Conservation (phyloP, 306 rosid species). For the Lathyrus aphaca region DNA sequence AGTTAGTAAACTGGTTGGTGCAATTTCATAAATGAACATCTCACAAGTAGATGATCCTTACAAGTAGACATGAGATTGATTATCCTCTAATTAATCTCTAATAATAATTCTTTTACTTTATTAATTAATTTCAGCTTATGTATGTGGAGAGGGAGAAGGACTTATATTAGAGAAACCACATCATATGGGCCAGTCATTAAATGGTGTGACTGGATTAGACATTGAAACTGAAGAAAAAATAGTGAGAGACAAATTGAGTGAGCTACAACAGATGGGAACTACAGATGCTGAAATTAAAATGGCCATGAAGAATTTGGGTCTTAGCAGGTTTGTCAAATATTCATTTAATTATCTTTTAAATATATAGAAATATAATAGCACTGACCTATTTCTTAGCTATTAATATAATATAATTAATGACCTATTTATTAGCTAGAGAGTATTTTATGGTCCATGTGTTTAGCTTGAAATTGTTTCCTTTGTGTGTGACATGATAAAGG, state of each 20-base stretch:
- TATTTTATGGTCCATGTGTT: background rate
- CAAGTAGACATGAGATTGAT: too few species aligned
- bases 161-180: constrained; percentile 65
- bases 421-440: background rate
- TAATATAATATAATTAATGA: background rate
- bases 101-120: background rate
- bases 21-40: too few species aligned
- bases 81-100: too few species aligned
- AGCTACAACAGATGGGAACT: constrained; percentile 49
- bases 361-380: too few species aligned
- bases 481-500: background rate
- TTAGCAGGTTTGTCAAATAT: constrained; percentile 54
- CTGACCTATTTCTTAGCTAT: too few species aligned
- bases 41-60: too few species aligned
- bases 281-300: constrained; percentile 45
- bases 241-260: constrained; percentile 42
- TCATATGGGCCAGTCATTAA: constrained; percentile 66
- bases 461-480: background rate
- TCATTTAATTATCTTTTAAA: background rate
- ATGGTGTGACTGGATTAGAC: constrained; percentile 64
- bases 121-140: constrained; percentile 63
- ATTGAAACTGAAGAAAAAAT: constrained; percentile 55
- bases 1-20: too few species aligned
- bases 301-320: constrained; percentile 76
- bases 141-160: constrained; percentile 79